A percentile compares a stretch with the other conserved stretches of the same genome.
phyloP scores from a whole-genome alignment of 768 basidiomycete species.

The Hygrocybe coccinea region DNA sequence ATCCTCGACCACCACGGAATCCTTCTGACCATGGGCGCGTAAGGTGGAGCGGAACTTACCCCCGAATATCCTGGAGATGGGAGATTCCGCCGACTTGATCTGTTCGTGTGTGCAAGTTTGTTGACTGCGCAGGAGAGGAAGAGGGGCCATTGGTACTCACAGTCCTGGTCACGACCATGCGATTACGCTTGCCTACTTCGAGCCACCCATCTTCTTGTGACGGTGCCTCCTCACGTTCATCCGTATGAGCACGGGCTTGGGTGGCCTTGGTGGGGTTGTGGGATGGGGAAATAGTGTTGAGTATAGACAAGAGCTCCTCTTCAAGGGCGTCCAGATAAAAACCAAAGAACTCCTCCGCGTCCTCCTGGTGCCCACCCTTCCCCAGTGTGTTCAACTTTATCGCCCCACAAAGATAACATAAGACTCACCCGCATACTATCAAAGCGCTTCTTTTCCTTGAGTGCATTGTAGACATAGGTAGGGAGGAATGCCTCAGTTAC shows the following conservation, averaged over 20 bases:
- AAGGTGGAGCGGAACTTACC: constrained; percentile 87
- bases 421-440: constrained; percentile 80
- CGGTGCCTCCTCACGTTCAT: constrained; percentile 41
- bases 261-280: constrained; percentile 27
- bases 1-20: constrained; percentile 85
- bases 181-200: constrained; percentile 89
- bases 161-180: constrained; percentile 71
- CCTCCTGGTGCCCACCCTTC: constrained; percentile 90
- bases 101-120: constrained; percentile 25
- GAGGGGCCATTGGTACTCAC: constrained; percentile 45
- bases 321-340: constrained; percentile 93
- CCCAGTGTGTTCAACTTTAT: constrained; percentile 7
- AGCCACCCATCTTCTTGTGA: constrained; percentile 73
- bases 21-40: constrained; percentile 73
- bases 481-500: constrained; percentile 74
- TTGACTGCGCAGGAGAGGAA: neutral
- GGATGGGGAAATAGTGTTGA: constrained; percentile 46
- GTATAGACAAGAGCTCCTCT: constrained; percentile 78
- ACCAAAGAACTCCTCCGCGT: constrained; percentile 98
- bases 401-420: constrained; percentile 2
- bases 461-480: constrained; percentile 81
- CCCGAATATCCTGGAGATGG: constrained; percentile 89
- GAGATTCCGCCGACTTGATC: constrained; percentile 78
- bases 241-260: constrained; percentile 25
- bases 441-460: constrained; percentile 91